These are phyloP conservation scores for Adansonia rubrostipa DNA, from an alignment of 441 rosid genomes.

Conservation along the genomic window DNA sequence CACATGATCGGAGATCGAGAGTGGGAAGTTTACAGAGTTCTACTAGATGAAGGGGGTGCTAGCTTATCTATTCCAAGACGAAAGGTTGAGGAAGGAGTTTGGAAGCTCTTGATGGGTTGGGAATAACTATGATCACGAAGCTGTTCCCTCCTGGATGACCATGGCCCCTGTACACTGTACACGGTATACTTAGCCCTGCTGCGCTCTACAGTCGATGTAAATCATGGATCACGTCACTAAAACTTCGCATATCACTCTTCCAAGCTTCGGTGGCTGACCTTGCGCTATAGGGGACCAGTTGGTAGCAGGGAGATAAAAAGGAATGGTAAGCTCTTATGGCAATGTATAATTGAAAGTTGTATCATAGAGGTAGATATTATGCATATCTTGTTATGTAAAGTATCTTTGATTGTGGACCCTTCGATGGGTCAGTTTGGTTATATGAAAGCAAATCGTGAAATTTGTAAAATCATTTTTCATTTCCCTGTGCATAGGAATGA, in stretches of 20 bases:
- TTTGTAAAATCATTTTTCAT: background rate
- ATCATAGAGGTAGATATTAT: slow-evolving; percentile 21
- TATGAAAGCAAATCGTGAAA: slow-evolving; percentile 1
- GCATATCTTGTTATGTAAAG: slow-evolving; percentile 5
- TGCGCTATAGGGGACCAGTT: slow-evolving; percentile 7
- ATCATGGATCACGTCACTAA: slow-evolving; percentile 17
- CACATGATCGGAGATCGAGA: slow-evolving; percentile 73
- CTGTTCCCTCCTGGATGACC: slow-evolving; percentile 14
- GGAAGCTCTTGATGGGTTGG: slow-evolving; percentile 95
- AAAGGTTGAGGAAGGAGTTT: slow-evolving; percentile 71
- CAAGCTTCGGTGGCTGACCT: slow-evolving; percentile 21
- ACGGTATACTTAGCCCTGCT: slow-evolving; percentile 13
- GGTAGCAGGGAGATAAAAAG: slow-evolving; percentile 23
- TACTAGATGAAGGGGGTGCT: slow-evolving; percentile 73
- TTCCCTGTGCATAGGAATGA: slow-evolving; percentile 14
- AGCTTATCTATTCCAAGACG: slow-evolving; percentile 46
- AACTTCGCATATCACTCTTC: background rate
- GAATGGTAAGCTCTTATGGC: slow-evolving; percentile 6
- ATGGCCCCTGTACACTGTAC: slow-evolving; percentile 13
- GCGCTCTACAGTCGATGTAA: slow-evolving; percentile 16
- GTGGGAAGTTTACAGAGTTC: slow-evolving; percentile 88
- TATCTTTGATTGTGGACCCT: slow-evolving; percentile 4
- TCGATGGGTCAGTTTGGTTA: slow-evolving; percentile 8
- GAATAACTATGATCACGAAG: slow-evolving; percentile 38
- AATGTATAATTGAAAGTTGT: slow-evolving; percentile 14